Percentiles rank a stretch among this genome's conserved stretches.
Evolutionary conservation across 2,329 filamentous ascomycete genomes (phyloP).

Genomic region (Paramyrothecium roridum): DNA sequence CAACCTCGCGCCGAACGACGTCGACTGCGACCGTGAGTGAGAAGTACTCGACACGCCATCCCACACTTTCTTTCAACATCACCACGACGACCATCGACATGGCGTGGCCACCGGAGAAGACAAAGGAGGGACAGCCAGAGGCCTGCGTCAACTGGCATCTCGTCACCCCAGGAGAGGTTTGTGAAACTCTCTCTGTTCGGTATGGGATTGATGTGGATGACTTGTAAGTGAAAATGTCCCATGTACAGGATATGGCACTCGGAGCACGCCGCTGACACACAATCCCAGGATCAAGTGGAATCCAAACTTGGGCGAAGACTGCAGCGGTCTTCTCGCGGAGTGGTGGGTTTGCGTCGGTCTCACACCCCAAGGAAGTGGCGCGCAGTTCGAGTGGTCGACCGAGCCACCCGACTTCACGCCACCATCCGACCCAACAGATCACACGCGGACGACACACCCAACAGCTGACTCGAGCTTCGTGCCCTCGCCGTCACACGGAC

Average conservation of each 20-base stretch:
- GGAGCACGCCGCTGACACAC: not conserved
- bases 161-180: not conserved
- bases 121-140: not conserved
- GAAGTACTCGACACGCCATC: not conserved
- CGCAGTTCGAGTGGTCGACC: slow-evolving; percentile 4
- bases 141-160: slow-evolving; percentile 1
- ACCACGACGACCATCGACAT: slow-evolving; percentile 1
- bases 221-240: not conserved
- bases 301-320: not conserved
- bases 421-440: slow-evolving; percentile 1
- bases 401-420: slow-evolving; percentile 4
- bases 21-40: not conserved
- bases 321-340: not conserved
- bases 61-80: not conserved
- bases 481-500: slow-evolving; percentile 5
- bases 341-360: not conserved
- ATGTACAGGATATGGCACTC: not conserved
- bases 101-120: slow-evolving; percentile 3
- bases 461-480: slow-evolving; percentile 5
- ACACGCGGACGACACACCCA: not conserved
- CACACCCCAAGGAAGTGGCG: not conserved
- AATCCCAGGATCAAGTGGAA: not conserved
- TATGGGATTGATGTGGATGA: not conserved
- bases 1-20: not conserved
- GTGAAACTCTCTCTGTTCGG: not conserved